These are phyloP conservation scores for Streptanthus diversifolius DNA, from an alignment of 345 rosid species.

Conservation along the genomic window DNA sequence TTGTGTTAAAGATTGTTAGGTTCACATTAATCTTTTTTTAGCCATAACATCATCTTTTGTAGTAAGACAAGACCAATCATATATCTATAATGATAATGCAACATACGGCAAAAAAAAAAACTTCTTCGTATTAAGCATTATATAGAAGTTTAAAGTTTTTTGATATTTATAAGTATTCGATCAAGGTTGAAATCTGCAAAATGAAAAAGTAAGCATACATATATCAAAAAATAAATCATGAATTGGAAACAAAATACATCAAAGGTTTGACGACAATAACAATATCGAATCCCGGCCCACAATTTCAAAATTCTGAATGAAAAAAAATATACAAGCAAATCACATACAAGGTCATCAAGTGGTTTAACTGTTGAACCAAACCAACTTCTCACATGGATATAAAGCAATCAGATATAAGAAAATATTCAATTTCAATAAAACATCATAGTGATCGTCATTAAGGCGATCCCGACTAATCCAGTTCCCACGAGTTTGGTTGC, in stretches of 20 bases:
- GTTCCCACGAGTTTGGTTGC: conserved; percentile 6
- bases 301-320: neutral
- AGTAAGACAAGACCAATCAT: no score
- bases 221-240: neutral
- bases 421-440: neutral
- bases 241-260: neutral
- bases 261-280: neutral
- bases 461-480: conserved; percentile 11
- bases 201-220: neutral
- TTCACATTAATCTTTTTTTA: no score
- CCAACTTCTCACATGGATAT: neutral
- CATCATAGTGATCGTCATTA: neutral
- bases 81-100: no score
- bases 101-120: no score
- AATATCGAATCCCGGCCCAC: neutral
- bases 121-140: no score
- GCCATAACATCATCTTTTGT: no score
- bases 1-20: no score
- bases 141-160: no score
- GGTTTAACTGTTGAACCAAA: neutral
- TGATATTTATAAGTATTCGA: neutral
- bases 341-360: neutral
- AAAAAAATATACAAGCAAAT: neutral
- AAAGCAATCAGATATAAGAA: neutral
- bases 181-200: neutral